Base-by-base conservation (phyloP, 225 moss, liverwort and hornwort genomes). In the Physcomitrium patens region DNA sequence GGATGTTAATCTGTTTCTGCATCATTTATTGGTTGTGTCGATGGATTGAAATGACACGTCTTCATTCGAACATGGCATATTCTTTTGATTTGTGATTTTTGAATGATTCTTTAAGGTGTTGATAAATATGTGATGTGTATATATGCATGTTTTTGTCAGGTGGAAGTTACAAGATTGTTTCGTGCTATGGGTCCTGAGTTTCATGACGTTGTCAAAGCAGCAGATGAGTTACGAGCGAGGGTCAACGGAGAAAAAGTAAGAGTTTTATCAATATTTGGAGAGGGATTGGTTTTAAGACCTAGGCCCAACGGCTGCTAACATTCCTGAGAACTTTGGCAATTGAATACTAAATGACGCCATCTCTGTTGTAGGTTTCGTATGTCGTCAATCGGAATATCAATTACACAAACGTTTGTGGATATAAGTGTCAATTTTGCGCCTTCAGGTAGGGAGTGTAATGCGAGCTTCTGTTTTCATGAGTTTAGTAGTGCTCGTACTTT, bases 351-450 rank as follows among this genome's bases (percentile, higher is more conserved):
- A 31, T 26, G 18, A 20, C 62, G 63, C 20, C 51, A 46, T 68
- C 19, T 80, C 13, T 71, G 47, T 28, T 89, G 84, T 85, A 94
- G 92, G 94, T 94, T 62, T 83, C 89, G 15, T 92, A 92, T 74
- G 92, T 88, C 45, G 75, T 92, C 54, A 94, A 94, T 77, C 92
- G 92, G 52, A 94, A 94, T 60, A 94, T 92, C 71, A 94, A 92
- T 60, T 94, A 94, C 79, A 94, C 94, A 70, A 94, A 94, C 61
- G 86, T 94, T 44, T 94, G 94, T 83, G 87, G 86, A 70, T 94
- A 91, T 52, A 74, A 80, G 77, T 94, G 94, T 77, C 94, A 92
- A 65, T 94, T 92, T 76, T 94, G 94, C 86, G 94, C 94, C 51
- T 94, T 94, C 78, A 94, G 94, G 94, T 91, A 67, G 47, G 71